Evolutionary conservation across 768 basidiomycete species (phyloP).

Genomic region (Russula olivacea): DNA sequence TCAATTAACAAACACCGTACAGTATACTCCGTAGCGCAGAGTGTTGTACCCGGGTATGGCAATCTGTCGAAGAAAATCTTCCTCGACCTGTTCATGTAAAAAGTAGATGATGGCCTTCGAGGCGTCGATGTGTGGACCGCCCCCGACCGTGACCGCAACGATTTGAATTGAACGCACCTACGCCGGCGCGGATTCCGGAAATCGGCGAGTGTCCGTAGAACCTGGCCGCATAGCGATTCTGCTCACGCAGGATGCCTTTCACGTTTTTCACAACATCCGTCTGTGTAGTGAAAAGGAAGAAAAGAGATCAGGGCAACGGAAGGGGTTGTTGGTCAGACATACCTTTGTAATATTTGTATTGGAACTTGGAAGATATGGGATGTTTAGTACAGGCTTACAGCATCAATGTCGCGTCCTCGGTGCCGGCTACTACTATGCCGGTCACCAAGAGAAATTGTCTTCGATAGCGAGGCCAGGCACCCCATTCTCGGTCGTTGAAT

Average conservation of each 20-base stretch:
- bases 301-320: background rate
- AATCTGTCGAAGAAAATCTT: slow-evolving; percentile 54
- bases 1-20: slow-evolving; percentile 35
- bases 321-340: background rate
- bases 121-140: slow-evolving; percentile 76
- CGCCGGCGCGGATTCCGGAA: slow-evolving; percentile 53
- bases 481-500: too few relatives aligned
- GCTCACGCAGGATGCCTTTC: slow-evolving; percentile 49
- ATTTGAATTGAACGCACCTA: slow-evolving; percentile 55
- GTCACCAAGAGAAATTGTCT: too few relatives aligned
- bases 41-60: slow-evolving; percentile 78
- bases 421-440: too few relatives aligned
- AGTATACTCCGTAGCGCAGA: slow-evolving; percentile 73
- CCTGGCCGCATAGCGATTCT: slow-evolving; percentile 56
- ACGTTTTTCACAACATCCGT: slow-evolving; percentile 56
- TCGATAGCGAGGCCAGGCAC: too few relatives aligned
- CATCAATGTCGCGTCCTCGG: too few relatives aligned
- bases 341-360: too few relatives aligned
- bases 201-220: slow-evolving; percentile 69
- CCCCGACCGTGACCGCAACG: slow-evolving; percentile 69
- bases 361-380: too few relatives aligned
- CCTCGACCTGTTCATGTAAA: slow-evolving; percentile 51
- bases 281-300: slow-evolving; percentile 30
- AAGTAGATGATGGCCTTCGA: slow-evolving; percentile 68
- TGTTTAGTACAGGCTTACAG: too few relatives aligned